Percentiles rank a stretch among this genome's conserved stretches.
These are phyloP conservation scores for Pueraria montana DNA, from an alignment of 306 rosid species.

Conservation along the genomic window DNA sequence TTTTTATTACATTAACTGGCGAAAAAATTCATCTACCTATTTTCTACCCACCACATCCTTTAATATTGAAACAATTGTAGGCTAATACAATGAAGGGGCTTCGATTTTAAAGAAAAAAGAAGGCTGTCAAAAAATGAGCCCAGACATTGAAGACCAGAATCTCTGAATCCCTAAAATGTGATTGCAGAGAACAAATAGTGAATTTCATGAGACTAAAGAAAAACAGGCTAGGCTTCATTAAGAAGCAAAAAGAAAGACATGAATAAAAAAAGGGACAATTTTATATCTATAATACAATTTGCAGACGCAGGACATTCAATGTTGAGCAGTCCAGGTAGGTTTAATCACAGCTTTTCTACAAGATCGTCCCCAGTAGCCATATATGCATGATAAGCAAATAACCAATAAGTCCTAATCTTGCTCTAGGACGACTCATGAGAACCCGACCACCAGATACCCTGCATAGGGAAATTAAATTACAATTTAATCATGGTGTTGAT, in stretches of 20 bases:
- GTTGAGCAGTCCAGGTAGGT: conserved; percentile 33
- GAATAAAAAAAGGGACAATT: not conserved
- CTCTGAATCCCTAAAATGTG: conserved; percentile 90
- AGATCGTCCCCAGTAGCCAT: conserved; percentile 86
- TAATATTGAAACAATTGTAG: conserved; percentile 40
- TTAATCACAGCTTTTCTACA: conserved; percentile 58
- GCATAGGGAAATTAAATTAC: conserved; percentile 51
- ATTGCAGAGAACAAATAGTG: conserved; percentile 66
- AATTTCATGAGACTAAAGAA: conserved; percentile 38
- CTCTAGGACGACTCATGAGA: conserved; percentile 91
- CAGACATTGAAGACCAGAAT: conserved; percentile 51
- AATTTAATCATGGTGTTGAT: not conserved
- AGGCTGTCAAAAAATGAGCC: conserved; percentile 43
- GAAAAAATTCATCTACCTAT: conserved; percentile 45
- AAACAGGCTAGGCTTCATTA: conserved; percentile 45
- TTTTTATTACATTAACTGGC: conserved; percentile 43
- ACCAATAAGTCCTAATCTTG: conserved; percentile 86
- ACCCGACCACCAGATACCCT: conserved; percentile 94
- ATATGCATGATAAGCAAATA: conserved; percentile 83
- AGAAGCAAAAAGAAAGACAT: conserved; percentile 38
- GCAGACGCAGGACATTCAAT: conserved; percentile 50
- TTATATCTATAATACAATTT: conserved; percentile 65
- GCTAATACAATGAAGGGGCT: conserved; percentile 41
- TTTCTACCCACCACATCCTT: conserved; percentile 42
- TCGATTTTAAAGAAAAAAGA: not conserved